Evolutionary conservation across 1,284 basidiomycete genomes (phyloP), one percentile per base, ranked within the genome.

Genomic region (Xerocomus nothofagi): DNA sequence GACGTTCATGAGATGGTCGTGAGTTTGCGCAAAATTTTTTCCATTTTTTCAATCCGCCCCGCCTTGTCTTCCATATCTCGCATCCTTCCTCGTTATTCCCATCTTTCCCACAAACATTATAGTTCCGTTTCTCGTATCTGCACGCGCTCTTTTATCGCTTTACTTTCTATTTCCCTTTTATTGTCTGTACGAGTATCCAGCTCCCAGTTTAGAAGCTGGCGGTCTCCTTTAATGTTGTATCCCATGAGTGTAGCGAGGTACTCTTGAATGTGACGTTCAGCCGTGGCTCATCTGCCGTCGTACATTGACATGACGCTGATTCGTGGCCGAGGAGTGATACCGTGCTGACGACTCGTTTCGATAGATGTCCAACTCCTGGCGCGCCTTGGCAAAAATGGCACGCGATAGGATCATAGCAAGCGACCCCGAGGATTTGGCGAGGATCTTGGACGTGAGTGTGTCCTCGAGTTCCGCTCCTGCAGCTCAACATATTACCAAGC

Each of bases 291-390:
- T 20, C 21, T 34, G 24, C 34, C 38, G 14, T 27, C 29, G 32
- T 31, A 44, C 34, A 49, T 32, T 23, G 14, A 39, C 17, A 14
- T 17, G 21, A 23, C n/a, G 7, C 18, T 39, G n/a, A 39, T 32
- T 47, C 23, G 27, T 34, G 38, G 37, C 38, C 23, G 32, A 50
- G 9, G 33, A 24, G 21, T 41, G 44, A 47, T 39, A 2, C 15
- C 10, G 8, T 54, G 63, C 62, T 62, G 8, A 63, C 44, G 1
- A 24, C 11, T 44, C 6, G 17, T 41, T 51, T 48, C 23, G 53
- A 15, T 69, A 91, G 89, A 88, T 88, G 81, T 81, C 84, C 33
- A 90, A 91, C 56, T 89, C 85, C 58, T 92, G 88, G 89, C 77
- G 89, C 41, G 82, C 88, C 0, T 63, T 91, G 41, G 89, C 89